Percentiles rank a stretch among this genome's conserved stretches.
Conservation (phyloP, 1,284 basidiomycete genomes). For the Porogramme epimiltina region DNA sequence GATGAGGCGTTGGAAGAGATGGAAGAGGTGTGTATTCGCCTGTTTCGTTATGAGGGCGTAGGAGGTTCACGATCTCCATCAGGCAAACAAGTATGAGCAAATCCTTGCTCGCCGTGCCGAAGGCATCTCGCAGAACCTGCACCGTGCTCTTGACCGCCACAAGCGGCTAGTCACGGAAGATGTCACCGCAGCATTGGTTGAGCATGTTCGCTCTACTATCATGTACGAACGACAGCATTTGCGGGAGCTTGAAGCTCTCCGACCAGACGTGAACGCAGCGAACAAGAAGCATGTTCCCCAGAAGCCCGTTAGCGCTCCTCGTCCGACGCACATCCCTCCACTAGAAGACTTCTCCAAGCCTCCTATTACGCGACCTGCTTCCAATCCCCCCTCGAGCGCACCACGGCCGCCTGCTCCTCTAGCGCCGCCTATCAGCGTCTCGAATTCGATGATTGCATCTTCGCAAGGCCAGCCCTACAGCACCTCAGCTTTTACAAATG, state of each 20-base stretch:
- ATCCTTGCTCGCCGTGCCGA: conserved; percentile 79
- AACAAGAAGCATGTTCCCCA: conserved; percentile 57
- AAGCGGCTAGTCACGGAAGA: conserved; percentile 87
- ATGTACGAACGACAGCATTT: conserved; percentile 89
- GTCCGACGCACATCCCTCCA: conserved; percentile 60
- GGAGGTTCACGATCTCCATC: background rate
- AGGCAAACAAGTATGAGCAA: conserved; percentile 89
- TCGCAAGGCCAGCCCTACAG: conserved; percentile 2
- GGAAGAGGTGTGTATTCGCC: conserved; percentile 68
- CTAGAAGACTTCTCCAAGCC: conserved; percentile 61
- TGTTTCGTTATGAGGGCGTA: no score
- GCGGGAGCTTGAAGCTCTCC: conserved; percentile 85
- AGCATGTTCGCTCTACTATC: conserved; percentile 88
- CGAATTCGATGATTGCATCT: conserved; percentile 17
- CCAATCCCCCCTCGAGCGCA: conserved; percentile 26
- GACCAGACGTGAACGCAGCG: conserved; percentile 71
- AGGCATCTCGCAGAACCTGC: conserved; percentile 90
- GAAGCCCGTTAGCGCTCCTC: conserved; percentile 50
- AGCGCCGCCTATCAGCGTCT: conserved; percentile 14
- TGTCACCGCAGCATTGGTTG: conserved; percentile 82
- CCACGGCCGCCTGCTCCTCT: conserved; percentile 10
- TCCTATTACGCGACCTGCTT: conserved; percentile 37
- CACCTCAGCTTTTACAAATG: conserved; percentile 5
- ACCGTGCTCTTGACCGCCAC: conserved; percentile 81
- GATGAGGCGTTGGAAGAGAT: conserved; percentile 94